Base-by-base conservation (phyloP, 2,329 filamentous ascomycete species). In the Neofusicoccum umdonicola region DNA sequence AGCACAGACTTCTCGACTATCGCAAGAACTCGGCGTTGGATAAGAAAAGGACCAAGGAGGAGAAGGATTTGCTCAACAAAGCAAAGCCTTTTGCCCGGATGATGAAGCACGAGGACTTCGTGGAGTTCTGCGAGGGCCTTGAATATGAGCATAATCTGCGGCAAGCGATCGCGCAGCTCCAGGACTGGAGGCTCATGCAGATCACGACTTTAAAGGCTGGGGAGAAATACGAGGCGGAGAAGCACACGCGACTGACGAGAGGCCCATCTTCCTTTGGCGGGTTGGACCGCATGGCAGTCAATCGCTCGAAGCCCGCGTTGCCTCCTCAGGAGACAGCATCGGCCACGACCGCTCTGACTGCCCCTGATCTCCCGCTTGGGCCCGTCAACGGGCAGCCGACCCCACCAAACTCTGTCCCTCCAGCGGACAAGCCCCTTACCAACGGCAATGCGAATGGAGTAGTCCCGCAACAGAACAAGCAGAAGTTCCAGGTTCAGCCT, bases 31-130 rank as follows among this genome's bases (percentile, higher is more conserved):
- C 87, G 31, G 90, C 92, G 58, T 77, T 89, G 4, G 95, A 99
- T 73, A 99, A 98, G 85, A 97, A 93, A 79, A 87, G 93, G 39
- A 96, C 92, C 0, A 98, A 98, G 74, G 95, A 99, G 74, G 95
- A 99, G 77, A 87, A 90, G 62, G 95, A 98, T 62, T 79, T 98
- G 13, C 78, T 97, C 15, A 94, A 94, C 79, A 97, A 96, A 75
- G 90, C 93, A 4, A 99, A 99, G 72, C 95, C 95, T 0, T 97
- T 97, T 72, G 94, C 93, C 2, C 87, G 94, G 47, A 96, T 98
- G 87, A 97, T 98, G 94, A 96, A 94, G 71, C 90, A 90, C 70
- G 84, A 89, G 52, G 95, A 99, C 76, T 98, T 96, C 72, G 90
- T 96, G 68, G 87, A 88, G 11, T 89, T 98, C 69, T 91, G 89